These are phyloP conservation scores for Phialophora chinensis DNA, from an alignment of 2,329 filamentous ascomycete species.

Conservation along the genomic window DNA sequence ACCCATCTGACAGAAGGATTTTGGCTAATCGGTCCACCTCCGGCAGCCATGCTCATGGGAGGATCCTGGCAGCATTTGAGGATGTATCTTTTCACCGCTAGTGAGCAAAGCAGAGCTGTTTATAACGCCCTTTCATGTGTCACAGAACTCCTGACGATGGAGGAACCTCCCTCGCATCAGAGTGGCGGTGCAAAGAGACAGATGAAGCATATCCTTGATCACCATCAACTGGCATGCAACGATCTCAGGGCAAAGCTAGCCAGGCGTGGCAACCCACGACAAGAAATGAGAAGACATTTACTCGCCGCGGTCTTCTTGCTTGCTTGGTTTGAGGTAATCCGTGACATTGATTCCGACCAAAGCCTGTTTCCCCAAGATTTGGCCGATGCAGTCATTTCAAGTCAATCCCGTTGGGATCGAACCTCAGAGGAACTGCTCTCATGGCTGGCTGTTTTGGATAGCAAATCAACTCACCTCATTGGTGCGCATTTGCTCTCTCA, in stretches of 20 bases:
- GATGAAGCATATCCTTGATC: conserved; percentile 6
- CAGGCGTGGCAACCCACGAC: not conserved
- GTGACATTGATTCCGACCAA: not conserved
- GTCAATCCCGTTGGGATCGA: not conserved
- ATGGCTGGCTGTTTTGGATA: conserved; percentile 17
- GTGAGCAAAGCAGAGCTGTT: conserved; percentile 14
- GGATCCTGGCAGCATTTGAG: conserved; percentile 10
- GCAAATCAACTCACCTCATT: conserved; percentile 18
- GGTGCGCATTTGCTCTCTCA: conserved; percentile 14
- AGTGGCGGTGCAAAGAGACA: too few relatives aligned
- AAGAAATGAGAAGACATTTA: not conserved
- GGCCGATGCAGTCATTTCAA: conserved; percentile 7
- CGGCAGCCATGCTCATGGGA: conserved; percentile 9
- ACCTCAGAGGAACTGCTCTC: conserved; percentile 3
- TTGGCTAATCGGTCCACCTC: conserved; percentile 2
- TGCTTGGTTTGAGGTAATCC: conserved; percentile 20
- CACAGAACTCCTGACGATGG: not conserved
- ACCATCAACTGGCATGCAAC: not conserved
- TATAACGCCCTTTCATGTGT: conserved; percentile 1
- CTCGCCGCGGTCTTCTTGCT: conserved; percentile 13
- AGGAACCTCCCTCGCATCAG: too few relatives aligned
- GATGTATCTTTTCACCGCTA: not conserved
- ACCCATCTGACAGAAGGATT: not conserved
- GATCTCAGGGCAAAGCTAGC: not conserved
- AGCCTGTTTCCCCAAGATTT: conserved; percentile 15